phyloP scores from a whole-genome alignment of 345 rosid genomes.

The Acer campestre region DNA sequence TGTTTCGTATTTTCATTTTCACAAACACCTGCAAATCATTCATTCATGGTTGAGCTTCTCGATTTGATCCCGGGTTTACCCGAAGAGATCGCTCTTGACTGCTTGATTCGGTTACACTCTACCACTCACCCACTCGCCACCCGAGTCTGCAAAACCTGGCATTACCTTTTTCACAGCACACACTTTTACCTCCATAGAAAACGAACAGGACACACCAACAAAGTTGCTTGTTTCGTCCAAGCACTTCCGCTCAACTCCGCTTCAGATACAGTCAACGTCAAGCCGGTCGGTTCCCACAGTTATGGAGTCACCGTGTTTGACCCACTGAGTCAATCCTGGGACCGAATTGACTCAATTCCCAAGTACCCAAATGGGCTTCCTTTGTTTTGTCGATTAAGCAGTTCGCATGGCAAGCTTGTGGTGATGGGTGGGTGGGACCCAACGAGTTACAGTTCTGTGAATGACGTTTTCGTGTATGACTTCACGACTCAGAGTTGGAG shows the following conservation, averaged over 20 bases:
- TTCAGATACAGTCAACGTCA: slow-evolving; percentile 19
- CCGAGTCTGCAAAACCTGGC: slow-evolving; percentile 47
- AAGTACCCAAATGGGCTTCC: slow-evolving; percentile 47
- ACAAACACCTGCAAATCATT: background rate
- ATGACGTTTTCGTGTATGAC: slow-evolving; percentile 44
- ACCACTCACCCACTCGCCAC: slow-evolving; percentile 37
- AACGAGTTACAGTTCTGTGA: slow-evolving; percentile 37
- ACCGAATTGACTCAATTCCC: slow-evolving; percentile 39
- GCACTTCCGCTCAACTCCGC: slow-evolving; percentile 11
- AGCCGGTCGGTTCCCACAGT: slow-evolving; percentile 21
- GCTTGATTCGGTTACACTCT: slow-evolving; percentile 42
- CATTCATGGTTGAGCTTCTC: background rate
- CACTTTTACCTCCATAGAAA: slow-evolving; percentile 40
- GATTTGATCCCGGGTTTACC: slow-evolving; percentile 49
- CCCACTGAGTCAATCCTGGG: slow-evolving; percentile 37
- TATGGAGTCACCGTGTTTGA: slow-evolving; percentile 43
- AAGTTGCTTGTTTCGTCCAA: slow-evolving; percentile 43
- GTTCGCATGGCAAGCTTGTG: slow-evolving; percentile 48
- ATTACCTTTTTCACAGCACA: slow-evolving; percentile 30
- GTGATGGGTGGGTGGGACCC: slow-evolving; percentile 62
- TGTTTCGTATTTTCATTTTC: too few species aligned
- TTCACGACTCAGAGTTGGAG: slow-evolving; percentile 49
- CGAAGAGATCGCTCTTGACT: slow-evolving; percentile 47
- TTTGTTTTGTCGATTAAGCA: slow-evolving; percentile 39
- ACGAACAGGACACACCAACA: slow-evolving; percentile 26